Percentiles rank a stretch among this genome's conserved stretches.
These are phyloP conservation scores for Fusarium sp. DNA, from an alignment of 2,329 filamentous ascomycete genomes.

Conservation along the genomic window DNA sequence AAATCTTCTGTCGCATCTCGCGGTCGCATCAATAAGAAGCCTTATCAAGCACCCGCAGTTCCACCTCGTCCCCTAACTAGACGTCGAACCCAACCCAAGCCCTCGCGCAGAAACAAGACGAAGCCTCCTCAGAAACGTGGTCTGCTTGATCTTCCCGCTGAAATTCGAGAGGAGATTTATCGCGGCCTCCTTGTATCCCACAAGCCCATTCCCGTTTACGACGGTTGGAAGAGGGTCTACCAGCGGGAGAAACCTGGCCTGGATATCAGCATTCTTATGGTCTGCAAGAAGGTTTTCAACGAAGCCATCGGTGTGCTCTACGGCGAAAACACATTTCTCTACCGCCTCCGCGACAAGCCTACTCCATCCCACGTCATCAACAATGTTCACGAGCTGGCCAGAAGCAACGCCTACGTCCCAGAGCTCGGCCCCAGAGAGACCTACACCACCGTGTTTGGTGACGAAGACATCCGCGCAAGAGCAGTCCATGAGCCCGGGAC, in stretches of 20 bases:
- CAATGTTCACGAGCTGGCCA: conserved; percentile 24
- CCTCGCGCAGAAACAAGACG: neutral
- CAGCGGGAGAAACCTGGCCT: conserved; percentile 48
- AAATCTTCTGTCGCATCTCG: neutral
- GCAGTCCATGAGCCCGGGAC: conserved; percentile 28
- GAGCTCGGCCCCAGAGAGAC: neutral
- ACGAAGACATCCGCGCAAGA: conserved; percentile 3
- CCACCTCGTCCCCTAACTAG: neutral
- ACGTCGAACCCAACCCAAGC: neutral
- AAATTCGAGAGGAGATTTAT: conserved; percentile 51
- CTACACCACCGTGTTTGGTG: neutral
- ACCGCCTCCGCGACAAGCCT: conserved; percentile 56
- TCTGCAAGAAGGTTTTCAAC: conserved; percentile 49
- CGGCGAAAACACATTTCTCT: conserved; percentile 60
- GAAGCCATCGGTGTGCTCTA: conserved; percentile 60
- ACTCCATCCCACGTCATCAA: conserved; percentile 23
- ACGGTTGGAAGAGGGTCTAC: conserved; percentile 51
- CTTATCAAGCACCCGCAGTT: neutral
- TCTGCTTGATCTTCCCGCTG: conserved; percentile 43
- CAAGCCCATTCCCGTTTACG: conserved; percentile 50
- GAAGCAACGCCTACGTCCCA: conserved; percentile 31
- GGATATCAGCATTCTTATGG: conserved; percentile 53
- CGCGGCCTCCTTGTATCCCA: conserved; percentile 48
- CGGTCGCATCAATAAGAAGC: neutral
- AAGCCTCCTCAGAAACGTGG: neutral